Conservation (phyloP, 176 grass and related monocot genomes). For the Puccinellia tenuiflora region DNA sequence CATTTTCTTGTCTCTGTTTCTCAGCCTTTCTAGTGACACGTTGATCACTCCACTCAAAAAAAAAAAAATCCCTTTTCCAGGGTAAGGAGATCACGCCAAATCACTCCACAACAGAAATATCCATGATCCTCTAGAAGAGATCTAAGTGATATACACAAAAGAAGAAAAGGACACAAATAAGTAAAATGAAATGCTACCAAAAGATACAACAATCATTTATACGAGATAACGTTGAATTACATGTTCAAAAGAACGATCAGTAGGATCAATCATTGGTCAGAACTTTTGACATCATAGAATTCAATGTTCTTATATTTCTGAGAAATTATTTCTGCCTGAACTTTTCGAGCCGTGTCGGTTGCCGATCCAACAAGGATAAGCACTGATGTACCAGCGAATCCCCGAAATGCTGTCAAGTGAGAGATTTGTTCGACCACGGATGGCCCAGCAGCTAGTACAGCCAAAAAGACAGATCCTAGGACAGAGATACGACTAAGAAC, state of each 20-base stretch:
- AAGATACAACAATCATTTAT: constrained; percentile 8
- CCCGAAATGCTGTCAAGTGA: constrained; percentile 85
- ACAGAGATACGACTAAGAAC: constrained; percentile 94
- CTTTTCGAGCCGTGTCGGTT: constrained; percentile 98
- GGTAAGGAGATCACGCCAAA: background rate
- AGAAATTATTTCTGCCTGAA: constrained; percentile 98
- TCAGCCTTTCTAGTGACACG: background rate
- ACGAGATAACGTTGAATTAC: constrained; percentile 16
- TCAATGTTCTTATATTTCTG: constrained; percentile 99
- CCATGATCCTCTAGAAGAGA: constrained; percentile 3
- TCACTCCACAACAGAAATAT: constrained; percentile 20
- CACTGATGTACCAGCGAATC: constrained; percentile 89
- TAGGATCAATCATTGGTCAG: constrained; percentile 47
- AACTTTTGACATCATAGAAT: constrained; percentile 88
- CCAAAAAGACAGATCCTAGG: constrained; percentile 85
- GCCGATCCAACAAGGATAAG: constrained; percentile 97
- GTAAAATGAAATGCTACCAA: constrained; percentile 15
- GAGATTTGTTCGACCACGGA: constrained; percentile 87
- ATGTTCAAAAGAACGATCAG: constrained; percentile 22
- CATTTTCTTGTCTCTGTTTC: background rate
- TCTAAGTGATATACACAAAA: background rate
- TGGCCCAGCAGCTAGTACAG: constrained; percentile 80
- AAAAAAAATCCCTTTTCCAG: background rate
- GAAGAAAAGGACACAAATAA: background rate
- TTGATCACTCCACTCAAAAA: too few species aligned